A percentile compares a stretch with the other conserved stretches of the same genome.
These are phyloP conservation scores for Aspergillus spinulosporus DNA, from an alignment of 2,329 filamentous ascomycete species.

Conservation along the genomic window DNA sequence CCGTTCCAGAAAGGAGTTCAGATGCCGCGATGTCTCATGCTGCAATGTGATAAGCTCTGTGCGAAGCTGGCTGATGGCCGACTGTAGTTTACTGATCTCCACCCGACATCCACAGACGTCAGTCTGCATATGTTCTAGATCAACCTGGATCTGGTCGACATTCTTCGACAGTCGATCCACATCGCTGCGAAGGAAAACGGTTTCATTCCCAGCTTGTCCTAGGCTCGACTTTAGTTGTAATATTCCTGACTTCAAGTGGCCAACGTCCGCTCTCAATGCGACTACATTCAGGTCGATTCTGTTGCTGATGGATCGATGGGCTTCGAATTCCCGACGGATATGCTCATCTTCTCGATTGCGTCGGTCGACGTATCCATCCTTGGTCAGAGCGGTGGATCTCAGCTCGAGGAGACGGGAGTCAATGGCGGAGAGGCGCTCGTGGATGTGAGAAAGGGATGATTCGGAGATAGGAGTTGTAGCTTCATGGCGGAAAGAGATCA, in stretches of 20 bases:
- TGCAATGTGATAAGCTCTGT: constrained; percentile 39
- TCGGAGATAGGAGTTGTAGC: constrained; percentile 39
- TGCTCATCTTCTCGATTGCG: constrained; percentile 44
- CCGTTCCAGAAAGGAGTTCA: constrained; percentile 23
- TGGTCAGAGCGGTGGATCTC: constrained; percentile 40
- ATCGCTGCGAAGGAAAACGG: constrained; percentile 38
- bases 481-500: constrained; percentile 37
- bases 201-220: constrained; percentile 35
- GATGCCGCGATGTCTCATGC: constrained; percentile 35
- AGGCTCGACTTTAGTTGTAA: constrained; percentile 37
- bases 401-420: constrained; percentile 41
- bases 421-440: constrained; percentile 42
- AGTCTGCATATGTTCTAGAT: constrained; percentile 36
- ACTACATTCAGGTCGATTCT: constrained; percentile 40
- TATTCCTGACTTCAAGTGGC: constrained; percentile 38
- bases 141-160: constrained; percentile 38
- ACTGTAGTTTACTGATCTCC: constrained; percentile 40
- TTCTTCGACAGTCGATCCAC: constrained; percentile 41
- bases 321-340: constrained; percentile 42
- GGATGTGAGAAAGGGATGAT: constrained; percentile 36
- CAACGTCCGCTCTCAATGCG: constrained; percentile 37
- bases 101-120: constrained; percentile 38
- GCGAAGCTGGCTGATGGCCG: constrained; percentile 37
- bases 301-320: constrained; percentile 34
- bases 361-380: constrained; percentile 42